Conservation (phyloP, 192 early-diverging fungal genomes). For the Umbelopsis vinacea region DNA sequence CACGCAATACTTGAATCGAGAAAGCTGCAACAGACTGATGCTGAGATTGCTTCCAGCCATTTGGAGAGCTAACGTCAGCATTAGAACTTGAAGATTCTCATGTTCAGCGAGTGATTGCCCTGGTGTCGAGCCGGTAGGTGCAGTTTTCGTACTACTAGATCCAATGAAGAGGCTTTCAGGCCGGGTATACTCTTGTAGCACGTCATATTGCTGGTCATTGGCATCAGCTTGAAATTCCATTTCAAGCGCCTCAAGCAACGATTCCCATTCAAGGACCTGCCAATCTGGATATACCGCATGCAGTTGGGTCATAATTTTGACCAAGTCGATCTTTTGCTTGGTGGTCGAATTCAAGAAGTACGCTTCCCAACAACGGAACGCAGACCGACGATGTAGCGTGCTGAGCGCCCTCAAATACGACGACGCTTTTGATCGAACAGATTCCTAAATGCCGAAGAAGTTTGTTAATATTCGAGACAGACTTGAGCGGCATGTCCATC, state of each 20-base stretch:
- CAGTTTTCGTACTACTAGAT: neutral
- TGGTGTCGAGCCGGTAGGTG: neutral
- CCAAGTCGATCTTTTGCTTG: conserved; percentile 39
- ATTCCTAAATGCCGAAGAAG: conserved; percentile 38
- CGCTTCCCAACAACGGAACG: conserved; percentile 62
- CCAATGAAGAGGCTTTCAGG: conserved; percentile 1
- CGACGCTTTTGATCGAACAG: conserved; percentile 56
- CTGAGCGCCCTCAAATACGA: conserved; percentile 51
- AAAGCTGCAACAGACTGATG: conserved; percentile 48
- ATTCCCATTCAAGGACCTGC: conserved; percentile 51
- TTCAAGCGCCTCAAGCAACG: conserved; percentile 35
- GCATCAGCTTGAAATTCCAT: neutral
- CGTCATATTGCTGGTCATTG: conserved; percentile 17
- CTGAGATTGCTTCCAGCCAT: conserved; percentile 58
- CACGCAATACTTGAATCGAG: conserved; percentile 51
- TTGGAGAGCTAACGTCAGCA: conserved; percentile 57
- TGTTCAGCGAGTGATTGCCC: conserved; percentile 34
- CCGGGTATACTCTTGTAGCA: conserved; percentile 37
- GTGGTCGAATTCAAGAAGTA: conserved; percentile 49
- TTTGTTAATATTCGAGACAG: neutral
- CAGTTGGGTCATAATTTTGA: conserved; percentile 58
- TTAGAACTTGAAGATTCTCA: conserved; percentile 44
- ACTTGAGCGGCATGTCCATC: neutral
- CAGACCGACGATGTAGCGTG: conserved; percentile 49
- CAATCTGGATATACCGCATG: conserved; percentile 59